Percentiles rank a stretch among this genome's conserved stretches.
Conservation (phyloP, 495 filamentous ascomycete species). For the Penicillium chermesinum region DNA sequence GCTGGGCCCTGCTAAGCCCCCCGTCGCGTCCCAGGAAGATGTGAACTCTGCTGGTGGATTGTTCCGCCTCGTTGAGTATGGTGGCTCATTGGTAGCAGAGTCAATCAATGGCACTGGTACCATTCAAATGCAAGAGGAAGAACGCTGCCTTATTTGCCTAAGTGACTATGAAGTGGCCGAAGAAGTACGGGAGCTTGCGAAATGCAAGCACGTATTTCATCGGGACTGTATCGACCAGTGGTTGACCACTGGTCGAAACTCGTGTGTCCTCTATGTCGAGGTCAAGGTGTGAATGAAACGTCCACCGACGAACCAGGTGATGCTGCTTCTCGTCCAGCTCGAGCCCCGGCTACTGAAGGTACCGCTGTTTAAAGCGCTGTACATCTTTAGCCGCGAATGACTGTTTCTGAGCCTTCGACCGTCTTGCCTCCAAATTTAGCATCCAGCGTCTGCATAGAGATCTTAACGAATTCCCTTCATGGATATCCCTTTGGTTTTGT, state of each 20-base stretch:
- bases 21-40: conserved; percentile 64
- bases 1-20: conserved; percentile 68
- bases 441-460: conserved; percentile 34
- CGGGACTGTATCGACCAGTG: conserved; percentile 76
- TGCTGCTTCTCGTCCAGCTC: conserved; percentile 6
- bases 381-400: not conserved
- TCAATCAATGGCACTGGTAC: conserved; percentile 42
- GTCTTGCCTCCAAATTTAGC: conserved; percentile 27
- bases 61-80: conserved; percentile 45
- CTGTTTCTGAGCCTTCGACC: conserved; percentile 3
- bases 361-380: conserved; percentile 16
- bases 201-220: conserved; percentile 70
- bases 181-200: conserved; percentile 55
- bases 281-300: conserved; percentile 56
- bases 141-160: conserved; percentile 68
- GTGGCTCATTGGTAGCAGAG: conserved; percentile 47
- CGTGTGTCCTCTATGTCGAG: conserved; percentile 69
- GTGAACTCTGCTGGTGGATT: conserved; percentile 60
- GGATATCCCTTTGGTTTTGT: conserved; percentile 27
- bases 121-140: conserved; percentile 49
- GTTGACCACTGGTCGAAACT: conserved; percentile 75
- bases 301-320: conserved; percentile 11
- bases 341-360: conserved; percentile 16
- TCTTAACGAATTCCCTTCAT: conserved; percentile 25
- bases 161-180: conserved; percentile 65